A percentile compares a stretch with the other conserved stretches of the same genome.
phyloP scores from a whole-genome alignment of 2,329 filamentous ascomycete species.

The Colletotrichum simmondsii region DNA sequence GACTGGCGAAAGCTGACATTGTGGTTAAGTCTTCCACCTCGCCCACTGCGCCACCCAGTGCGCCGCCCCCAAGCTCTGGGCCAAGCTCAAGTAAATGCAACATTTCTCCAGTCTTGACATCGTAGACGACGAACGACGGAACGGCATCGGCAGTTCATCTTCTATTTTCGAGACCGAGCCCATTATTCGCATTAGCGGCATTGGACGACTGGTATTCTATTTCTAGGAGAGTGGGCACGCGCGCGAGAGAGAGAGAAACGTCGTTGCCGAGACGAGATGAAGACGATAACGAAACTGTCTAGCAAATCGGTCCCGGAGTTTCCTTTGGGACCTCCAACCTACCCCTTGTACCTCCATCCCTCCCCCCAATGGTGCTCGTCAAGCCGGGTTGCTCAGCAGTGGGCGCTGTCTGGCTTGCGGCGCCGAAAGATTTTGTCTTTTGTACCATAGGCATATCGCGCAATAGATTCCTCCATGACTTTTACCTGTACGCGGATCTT shows the following conservation, averaged over 20 bases:
- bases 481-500: not conserved
- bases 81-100: slow-evolving; percentile 82
- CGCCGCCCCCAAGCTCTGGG: slow-evolving; percentile 96
- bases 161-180: not conserved
- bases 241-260: not conserved
- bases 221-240: not conserved
- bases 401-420: slow-evolving; percentile 11
- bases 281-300: slow-evolving; percentile 14
- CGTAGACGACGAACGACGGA: not conserved
- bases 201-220: slow-evolving; percentile 9
- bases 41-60: slow-evolving; percentile 94
- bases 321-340: slow-evolving; percentile 6
- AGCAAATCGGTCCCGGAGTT: not conserved
- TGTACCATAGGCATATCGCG: slow-evolving; percentile 37
- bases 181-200: not conserved
- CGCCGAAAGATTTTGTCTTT: slow-evolving; percentile 28
- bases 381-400: not conserved
- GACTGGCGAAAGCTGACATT: not conserved
- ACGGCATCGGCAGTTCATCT: slow-evolving; percentile 3
- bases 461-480: slow-evolving; percentile 37
- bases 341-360: slow-evolving; percentile 12
- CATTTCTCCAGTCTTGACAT: not conserved
- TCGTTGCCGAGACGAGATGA: slow-evolving; percentile 22
- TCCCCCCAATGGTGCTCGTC: slow-evolving; percentile 4
- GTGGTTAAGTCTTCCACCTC: slow-evolving; percentile 91